Evolutionary conservation across 495 filamentous ascomycete species (phyloP), one percentile per base, ranked within the genome.

Genomic region (Trichoderma virens): DNA sequence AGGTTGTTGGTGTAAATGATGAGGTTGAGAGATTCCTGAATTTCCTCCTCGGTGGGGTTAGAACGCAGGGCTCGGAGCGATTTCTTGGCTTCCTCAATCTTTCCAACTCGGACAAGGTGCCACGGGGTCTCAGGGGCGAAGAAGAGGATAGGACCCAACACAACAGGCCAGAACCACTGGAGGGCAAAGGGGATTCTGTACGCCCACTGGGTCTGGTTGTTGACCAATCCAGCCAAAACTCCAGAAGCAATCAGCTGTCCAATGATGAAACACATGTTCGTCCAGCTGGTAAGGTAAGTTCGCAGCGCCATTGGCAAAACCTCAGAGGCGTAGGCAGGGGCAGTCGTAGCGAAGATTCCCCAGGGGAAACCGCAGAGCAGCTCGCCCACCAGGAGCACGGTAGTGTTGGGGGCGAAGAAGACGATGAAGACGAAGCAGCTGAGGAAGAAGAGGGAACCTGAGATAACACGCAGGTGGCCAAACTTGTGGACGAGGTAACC

Each of bases 141-240:
- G 59, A 78, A 68, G 23, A 85, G 76, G 2, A 80, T 85, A 63
- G 84, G 80, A 35, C 88, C 77, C 25, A 91, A 76, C 0, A 87
- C 87, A 20, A 88, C 67, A 1, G 87, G 86, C 86, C 87, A 91
- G 71, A 91, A 83, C 88, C 88, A 91, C 70, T 91, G 88, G 5
- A 89, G 64, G 3, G 77, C 83, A 63, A 84, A 88, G 0, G 86
- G 86, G 65, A 86, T 83, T 9, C 81, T 77, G 69, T 88, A 90
- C 2, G 84, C 80, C 83, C 85, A 89, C 66, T 88, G 70, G 61
- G 84, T 83, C 11, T 69, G 59, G 11, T 82, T 74, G 31, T 70
- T 69, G 47, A 85, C 70, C 66, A 87, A 80, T 0, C 75, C 77
- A 64, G 79, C 80, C 43, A 88, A 80, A 60, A 89, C 86, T 51